These are phyloP conservation scores for Amoebophrya sp. DNA, from an alignment of 169 alveolate species.

Conservation along the genomic window DNA sequence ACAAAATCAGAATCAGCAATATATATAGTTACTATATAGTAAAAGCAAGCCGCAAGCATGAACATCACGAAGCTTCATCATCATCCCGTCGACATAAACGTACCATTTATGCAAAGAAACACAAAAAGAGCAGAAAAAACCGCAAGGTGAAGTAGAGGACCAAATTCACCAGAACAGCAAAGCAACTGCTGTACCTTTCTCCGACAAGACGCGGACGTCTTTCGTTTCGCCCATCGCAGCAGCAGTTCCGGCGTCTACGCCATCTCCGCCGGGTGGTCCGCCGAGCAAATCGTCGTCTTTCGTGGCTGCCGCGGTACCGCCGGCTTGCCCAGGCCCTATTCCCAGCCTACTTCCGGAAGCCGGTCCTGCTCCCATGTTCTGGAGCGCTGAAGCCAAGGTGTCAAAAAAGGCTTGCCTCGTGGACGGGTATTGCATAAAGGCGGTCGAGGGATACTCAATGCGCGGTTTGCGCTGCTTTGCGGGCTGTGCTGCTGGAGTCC, in stretches of 20 bases:
- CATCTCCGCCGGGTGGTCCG: too few relatives aligned
- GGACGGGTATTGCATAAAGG: not conserved
- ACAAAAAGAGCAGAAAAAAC: not conserved
- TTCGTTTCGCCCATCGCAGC: not conserved
- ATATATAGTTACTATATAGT: not conserved
- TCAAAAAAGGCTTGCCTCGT: not conserved
- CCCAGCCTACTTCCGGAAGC: too few relatives aligned
- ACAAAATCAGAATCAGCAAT: not conserved
- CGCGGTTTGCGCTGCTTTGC: not conserved
- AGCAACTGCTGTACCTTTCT: not conserved
- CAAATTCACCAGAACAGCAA: not conserved
- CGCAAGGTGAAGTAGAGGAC: not conserved
- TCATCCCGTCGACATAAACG: not conserved
- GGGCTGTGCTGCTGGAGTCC: too few relatives aligned
- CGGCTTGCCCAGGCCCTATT: too few relatives aligned
- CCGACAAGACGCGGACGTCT: not conserved
- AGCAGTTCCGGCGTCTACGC: not conserved
- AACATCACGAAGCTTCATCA: not conserved
- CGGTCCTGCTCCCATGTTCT: too few relatives aligned
- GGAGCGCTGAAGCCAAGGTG: not conserved
- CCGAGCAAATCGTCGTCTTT: too few relatives aligned
- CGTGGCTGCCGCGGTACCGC: too few relatives aligned
- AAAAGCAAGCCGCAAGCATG: not conserved
- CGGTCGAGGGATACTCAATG: not conserved
- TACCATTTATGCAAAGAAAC: not conserved